Evolutionary conservation across 164 flowering plant genomes (phyloP), one percentile per base, ranked within the genome.

Genomic region (Chimonanthus praecox): DNA sequence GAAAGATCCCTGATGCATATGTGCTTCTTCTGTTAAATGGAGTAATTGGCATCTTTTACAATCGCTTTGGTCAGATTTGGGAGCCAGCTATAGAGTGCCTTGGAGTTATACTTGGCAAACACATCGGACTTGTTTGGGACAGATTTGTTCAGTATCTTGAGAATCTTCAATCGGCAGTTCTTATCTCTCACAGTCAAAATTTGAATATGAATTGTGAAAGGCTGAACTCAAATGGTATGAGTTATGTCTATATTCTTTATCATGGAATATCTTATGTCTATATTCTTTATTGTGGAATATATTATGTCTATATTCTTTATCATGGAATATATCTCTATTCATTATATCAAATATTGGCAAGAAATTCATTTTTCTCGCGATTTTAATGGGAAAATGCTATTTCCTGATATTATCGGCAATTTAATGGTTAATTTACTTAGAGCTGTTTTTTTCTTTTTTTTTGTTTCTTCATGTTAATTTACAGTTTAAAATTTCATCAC

Each of bases 1-100:
- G 74, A 64, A 84, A 85, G 80, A 73, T 90, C 67, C 62, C 87
- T 73, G 90, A 89, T 71, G 72, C 72, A 70, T 87, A 88, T 81
- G 51, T 86, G 15, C 83, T 88, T 3, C 75, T 87, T 79, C 76
- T 87, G 65, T 79, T 94, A 71, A 82, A 82, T 83, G 97, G 95
- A 69, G 76, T 89, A 50, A 74, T 96, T 80, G 99, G 99, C 48
- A 80, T 96, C n/a, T 79, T 96, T 66, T 86, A 92, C 73, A 96
- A 88, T 75, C 89, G 94, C 8, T 94, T 94, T 79, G 83, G 82
- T 66, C 78, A 80, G 80, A 71, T 88, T n/a, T 90, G 95, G 92
- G 79, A 74, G 73, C 88, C 97, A 62, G 88, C 92, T 63, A 45
- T 82, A 33, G 91, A 94, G 71, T 94, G 97, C 79, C 89, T 96